Base-by-base conservation (phyloP, 495 filamentous ascomycete genomes). In the Hypoxylon perforatum region DNA sequence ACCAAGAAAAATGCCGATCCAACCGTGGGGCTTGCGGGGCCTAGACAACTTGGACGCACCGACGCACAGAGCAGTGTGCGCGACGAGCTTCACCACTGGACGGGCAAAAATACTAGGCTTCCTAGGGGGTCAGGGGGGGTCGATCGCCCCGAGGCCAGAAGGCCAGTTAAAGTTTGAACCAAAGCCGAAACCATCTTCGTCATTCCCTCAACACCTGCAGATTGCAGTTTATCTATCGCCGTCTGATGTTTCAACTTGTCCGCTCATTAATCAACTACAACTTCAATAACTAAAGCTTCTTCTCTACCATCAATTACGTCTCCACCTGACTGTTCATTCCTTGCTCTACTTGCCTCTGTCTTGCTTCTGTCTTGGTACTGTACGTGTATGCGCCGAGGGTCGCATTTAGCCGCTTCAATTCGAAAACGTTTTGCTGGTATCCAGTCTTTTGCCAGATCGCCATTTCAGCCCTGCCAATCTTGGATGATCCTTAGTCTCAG, bases 401-500 rank as follows among this genome's bases (percentile, higher is more conserved):
- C 65, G 59, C 65, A 69, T 69, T 69, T 69, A 69, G 65, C 65
- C 65, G 60, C 65, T 38, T 69, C 59, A 49, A 51, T 60, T 55
- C 45, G n/a, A 52, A 62, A 51, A 55, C 36, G 35, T 58, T 25
- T 56, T 30, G 47, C 59, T 38, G 23, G 48, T 59, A 39, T 55
- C 45, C 54, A 47, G 44, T 69, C 65, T 63, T n/a, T 63, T 63
- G 65, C 48, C 65, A 60, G 59, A 69, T 69, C 55, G 44, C 60
- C 65, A 63, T 53, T 56, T 45, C 54, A 53, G 33, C 48, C 65
- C 49, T 68, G 53, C 23, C 59, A 56, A 69, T 56, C 44, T 33
- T 54, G 38, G 17, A 30, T 60, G 22, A 11, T 45, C 38, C 44
- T 35, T 38, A 17, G 55, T 41, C 36, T 47, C 28, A n/a, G 25